A percentile compares a stretch with the other conserved stretches of the same genome.
Evolutionary conservation across 179 eudicot genomes (phyloP).

Genomic region (Beta corolliflora): DNA sequence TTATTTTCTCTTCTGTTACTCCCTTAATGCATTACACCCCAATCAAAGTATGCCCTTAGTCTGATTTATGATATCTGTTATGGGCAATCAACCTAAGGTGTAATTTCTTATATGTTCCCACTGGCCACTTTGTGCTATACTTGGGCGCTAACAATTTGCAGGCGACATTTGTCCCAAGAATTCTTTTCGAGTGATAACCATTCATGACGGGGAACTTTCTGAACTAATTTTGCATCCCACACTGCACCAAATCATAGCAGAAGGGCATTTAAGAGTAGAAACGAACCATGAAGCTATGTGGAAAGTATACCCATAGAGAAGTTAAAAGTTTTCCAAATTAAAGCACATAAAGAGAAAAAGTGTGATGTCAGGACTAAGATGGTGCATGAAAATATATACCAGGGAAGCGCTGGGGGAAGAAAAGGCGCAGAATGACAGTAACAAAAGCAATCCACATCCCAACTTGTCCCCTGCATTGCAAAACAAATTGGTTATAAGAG

Average conservation of each 20-base stretch:
- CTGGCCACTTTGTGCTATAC: too few species aligned
- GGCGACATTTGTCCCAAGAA: too few species aligned
- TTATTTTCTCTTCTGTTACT: too few species aligned
- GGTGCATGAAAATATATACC: constrained; percentile 37
- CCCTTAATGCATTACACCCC: too few species aligned
- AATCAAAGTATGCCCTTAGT: too few species aligned
- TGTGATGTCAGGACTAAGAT: not conserved
- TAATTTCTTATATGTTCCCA: too few species aligned
- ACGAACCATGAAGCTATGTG: not conserved
- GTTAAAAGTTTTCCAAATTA: not conserved
- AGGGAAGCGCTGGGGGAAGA: constrained; percentile 68
- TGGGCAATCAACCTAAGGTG: too few species aligned
- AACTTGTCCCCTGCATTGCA: constrained; percentile 68
- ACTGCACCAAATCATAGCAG: not conserved
- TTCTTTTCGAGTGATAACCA: too few species aligned
- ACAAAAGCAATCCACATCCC: constrained; percentile 91
- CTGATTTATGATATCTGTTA: too few species aligned
- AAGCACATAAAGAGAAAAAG: not conserved
- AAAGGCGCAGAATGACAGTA: constrained; percentile 72
- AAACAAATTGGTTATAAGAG: not conserved
- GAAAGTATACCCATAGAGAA: not conserved
- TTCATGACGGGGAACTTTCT: not conserved
- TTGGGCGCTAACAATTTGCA: too few species aligned
- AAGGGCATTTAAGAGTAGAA: not conserved
- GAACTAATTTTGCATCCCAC: not conserved